A percentile compares a stretch with the other conserved stretches of the same genome.
Conservation (phyloP, 2,329 filamentous ascomycete genomes). For the Phialemoniopsis sp. region DNA sequence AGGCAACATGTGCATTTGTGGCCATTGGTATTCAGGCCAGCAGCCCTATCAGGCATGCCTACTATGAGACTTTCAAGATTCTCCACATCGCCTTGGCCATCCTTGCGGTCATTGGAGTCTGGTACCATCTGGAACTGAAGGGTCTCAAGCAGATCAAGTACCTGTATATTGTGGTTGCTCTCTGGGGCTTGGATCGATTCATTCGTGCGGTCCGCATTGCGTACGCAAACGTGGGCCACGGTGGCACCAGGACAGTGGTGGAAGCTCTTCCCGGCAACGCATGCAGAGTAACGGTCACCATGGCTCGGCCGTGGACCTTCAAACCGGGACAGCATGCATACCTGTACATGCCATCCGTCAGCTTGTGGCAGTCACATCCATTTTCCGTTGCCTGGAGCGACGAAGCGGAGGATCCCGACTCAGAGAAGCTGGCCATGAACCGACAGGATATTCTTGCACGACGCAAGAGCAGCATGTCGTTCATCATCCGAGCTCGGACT, state of each 20-base stretch:
- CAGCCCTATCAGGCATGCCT: constrained; percentile 70
- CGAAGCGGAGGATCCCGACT: constrained; percentile 44
- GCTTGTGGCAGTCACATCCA: constrained; percentile 71
- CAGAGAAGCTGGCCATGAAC: constrained; percentile 55
- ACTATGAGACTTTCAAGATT: constrained; percentile 75
- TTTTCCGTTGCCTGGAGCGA: constrained; percentile 79
- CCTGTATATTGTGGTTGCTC: constrained; percentile 55
- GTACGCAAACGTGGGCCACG: constrained; percentile 63
- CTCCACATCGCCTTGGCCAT: constrained; percentile 64
- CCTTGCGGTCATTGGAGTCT: constrained; percentile 57
- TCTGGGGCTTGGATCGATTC: constrained; percentile 64
- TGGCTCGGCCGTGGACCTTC: constrained; percentile 75
- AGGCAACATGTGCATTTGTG: constrained; percentile 57
- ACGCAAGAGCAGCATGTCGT: constrained; percentile 62
- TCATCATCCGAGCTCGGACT: constrained; percentile 69
- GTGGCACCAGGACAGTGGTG: constrained; percentile 64
- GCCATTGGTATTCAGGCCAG: constrained; percentile 64
- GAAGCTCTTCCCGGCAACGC: constrained; percentile 76
- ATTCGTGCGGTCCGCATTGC: constrained; percentile 55
- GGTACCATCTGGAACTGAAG: constrained; percentile 59
- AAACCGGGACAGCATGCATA: constrained; percentile 75
- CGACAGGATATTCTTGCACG: constrained; percentile 50
- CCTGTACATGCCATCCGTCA: constrained; percentile 70
- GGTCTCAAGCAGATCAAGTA: constrained; percentile 52
- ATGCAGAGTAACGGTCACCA: constrained; percentile 66